Base-by-base conservation (phyloP, 306 rosid genomes). In the Myrica gale region DNA sequence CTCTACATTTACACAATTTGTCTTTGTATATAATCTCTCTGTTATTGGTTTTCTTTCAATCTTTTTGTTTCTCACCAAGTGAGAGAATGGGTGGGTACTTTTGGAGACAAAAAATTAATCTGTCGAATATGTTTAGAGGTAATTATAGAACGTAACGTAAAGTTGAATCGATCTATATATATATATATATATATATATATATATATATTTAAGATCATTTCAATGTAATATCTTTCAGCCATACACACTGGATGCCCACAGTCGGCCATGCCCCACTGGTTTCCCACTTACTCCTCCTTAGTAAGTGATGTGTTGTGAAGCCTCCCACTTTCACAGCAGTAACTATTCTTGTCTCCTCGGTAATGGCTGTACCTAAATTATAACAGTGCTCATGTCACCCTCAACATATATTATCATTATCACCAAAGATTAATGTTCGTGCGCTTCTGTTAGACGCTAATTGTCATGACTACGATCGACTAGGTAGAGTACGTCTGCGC, bases 301-400 rank as follows among this genome's bases (percentile, higher is more conserved):
- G 19, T 46, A 19, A 65, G 45, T 41, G 63, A 11, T 48, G 19
- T 39, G 72, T 50, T 19, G 61, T 73, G n/a, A 73, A 13, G 50
- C 39, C 56, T 73, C 68, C 67, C 23, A 43, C 76, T 73, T 73
- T 73, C 16, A 57, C 23, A 21, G 55, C 76, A 73, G 68, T 57
- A 43, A 73, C 76, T 73, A 46, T 73, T 55, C 54, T 21, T 73
- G 76, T 73, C 67, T 44, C 76, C 76, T 16, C 42, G 17, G 8
- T 43, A n/a, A 41, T 42, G 70, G 26, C 70, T 65, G 12, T 41
- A 41, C 15, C 48, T 16, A 65, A 65, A 32, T 1, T 26, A 26
- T 26, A 26, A 26, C 32, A 65, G 50, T 65, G 42, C 50, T 23
- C 17, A 6, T 41, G 47, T 65, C 70, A 9, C 15, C 20, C 50